Conservation (phyloP, 352 stramenopile species). For the Albugo candida region DNA sequence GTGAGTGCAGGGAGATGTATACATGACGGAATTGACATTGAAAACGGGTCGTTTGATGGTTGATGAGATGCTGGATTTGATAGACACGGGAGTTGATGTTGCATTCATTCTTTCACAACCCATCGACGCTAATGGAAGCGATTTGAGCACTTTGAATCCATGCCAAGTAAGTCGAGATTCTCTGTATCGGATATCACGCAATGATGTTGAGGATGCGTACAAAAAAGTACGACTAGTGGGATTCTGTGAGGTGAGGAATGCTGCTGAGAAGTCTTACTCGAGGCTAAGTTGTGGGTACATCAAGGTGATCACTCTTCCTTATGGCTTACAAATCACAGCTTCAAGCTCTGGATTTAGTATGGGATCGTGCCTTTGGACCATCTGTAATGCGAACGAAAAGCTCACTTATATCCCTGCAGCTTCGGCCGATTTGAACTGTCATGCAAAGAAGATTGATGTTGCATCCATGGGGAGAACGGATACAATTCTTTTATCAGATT, state of each 20-base stretch:
- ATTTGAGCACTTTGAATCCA: too few relatives aligned
- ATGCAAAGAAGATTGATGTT: conserved; percentile 68
- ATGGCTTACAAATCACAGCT: conserved; percentile 47
- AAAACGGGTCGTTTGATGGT: conserved; percentile 50
- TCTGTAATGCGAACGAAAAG: conserved; percentile 44
- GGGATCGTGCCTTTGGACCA: conserved; percentile 43
- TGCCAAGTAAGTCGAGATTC: too few relatives aligned
- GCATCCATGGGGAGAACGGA: conserved; percentile 56
- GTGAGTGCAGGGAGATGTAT: conserved; percentile 23
- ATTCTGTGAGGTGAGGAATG: neutral
- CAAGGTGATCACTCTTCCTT: conserved; percentile 21
- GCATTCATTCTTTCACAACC: too few relatives aligned
- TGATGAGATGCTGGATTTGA: conserved; percentile 23
- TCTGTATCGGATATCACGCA: too few relatives aligned
- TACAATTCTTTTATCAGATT: conserved; percentile 50
- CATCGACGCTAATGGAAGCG: too few relatives aligned
- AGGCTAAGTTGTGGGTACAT: too few relatives aligned
- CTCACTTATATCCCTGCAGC: conserved; percentile 56
- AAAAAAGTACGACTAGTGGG: conserved; percentile 13
- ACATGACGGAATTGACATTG: conserved; percentile 48
- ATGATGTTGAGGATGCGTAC: conserved; percentile 20
- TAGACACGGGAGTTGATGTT: conserved; percentile 1
- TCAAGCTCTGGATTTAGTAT: conserved; percentile 59
- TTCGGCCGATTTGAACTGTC: conserved; percentile 65
- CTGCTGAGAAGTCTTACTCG: neutral